Conservation (phyloP, 768 basidiomycete genomes). For the Coprinopsis marcescibilis region DNA sequence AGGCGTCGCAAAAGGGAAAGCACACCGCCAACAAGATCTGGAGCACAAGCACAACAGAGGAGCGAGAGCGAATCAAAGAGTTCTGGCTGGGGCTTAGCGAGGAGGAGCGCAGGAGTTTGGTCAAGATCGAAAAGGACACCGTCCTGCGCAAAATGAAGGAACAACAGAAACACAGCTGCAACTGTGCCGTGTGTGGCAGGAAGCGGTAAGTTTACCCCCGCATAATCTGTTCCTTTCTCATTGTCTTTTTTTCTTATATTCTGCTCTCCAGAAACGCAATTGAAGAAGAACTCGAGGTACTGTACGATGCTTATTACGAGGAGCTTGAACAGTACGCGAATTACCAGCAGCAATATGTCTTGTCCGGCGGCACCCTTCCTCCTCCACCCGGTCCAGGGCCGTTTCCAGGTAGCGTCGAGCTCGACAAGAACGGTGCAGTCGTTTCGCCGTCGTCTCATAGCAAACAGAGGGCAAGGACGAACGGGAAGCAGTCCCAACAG, state of each 20-base stretch:
- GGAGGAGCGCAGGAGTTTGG: conserved; percentile 83
- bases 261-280: conserved; percentile 72
- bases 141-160: conserved; percentile 99
- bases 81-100: conserved; percentile 96
- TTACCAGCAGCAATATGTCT: conserved; percentile 93
- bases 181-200: conserved; percentile 92
- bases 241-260: conserved; percentile 17
- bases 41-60: conserved; percentile 88
- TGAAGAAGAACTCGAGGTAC: conserved; percentile 99
- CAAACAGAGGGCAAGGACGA: conserved; percentile 18
- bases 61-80: conserved; percentile 94
- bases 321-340: conserved; percentile 99
- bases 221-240: conserved; percentile 16
- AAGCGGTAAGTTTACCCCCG: conserved; percentile 71
- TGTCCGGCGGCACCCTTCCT: conserved; percentile 82
- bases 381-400: conserved; percentile 96
- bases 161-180: conserved; percentile 94
- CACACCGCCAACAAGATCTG: conserved; percentile 80
- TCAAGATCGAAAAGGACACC: conserved; percentile 97
- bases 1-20: conserved; percentile 31
- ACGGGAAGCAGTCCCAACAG: conserved; percentile 15
- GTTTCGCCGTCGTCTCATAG: conserved; percentile 22
- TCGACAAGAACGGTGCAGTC: conserved; percentile 79
- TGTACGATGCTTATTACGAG: conserved; percentile 99
- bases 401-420: conserved; percentile 96